phyloP scores from a whole-genome alignment of 768 basidiomycete genomes.

The Termitomyces sp. region DNA sequence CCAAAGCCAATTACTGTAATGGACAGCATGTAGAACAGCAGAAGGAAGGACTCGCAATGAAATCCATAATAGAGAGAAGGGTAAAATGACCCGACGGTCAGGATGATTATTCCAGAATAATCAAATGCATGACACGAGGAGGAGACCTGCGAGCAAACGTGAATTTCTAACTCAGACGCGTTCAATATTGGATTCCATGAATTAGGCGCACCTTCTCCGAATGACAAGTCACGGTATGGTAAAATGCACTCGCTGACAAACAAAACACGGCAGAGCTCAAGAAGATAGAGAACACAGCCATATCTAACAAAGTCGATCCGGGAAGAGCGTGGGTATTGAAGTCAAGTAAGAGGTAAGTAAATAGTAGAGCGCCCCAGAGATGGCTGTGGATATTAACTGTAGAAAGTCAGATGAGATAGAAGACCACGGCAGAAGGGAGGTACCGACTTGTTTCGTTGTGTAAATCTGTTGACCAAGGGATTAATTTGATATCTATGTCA shows the following conservation, averaged over 20 bases:
- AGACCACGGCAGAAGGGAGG: slow-evolving; percentile 3
- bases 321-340: slow-evolving; percentile 50
- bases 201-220: slow-evolving; percentile 50
- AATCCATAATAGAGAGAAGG: slow-evolving; percentile 77
- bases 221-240: slow-evolving; percentile 70
- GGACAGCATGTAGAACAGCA: slow-evolving; percentile 46
- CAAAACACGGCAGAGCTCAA: slow-evolving; percentile 69
- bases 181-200: slow-evolving; percentile 3
- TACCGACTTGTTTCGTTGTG: slow-evolving; percentile 70
- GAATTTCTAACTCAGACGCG: not conserved
- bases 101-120: slow-evolving; percentile 76
- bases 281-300: slow-evolving; percentile 56
- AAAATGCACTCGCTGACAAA: slow-evolving; percentile 63
- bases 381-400: slow-evolving; percentile 86
- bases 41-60: slow-evolving; percentile 53
- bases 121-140: slow-evolving; percentile 60
- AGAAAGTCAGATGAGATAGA: slow-evolving; percentile 7
- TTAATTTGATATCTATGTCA: slow-evolving; percentile 6
- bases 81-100: slow-evolving; percentile 75
- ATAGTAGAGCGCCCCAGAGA: slow-evolving; percentile 61
- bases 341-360: slow-evolving; percentile 47
- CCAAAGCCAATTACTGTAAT: slow-evolving; percentile 53
- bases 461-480: slow-evolving; percentile 38
- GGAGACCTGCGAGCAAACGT: slow-evolving; percentile 39
- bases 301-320: slow-evolving; percentile 55